Base-by-base conservation (phyloP, 805 yeast species). In the Clavispora fructus region DNA sequence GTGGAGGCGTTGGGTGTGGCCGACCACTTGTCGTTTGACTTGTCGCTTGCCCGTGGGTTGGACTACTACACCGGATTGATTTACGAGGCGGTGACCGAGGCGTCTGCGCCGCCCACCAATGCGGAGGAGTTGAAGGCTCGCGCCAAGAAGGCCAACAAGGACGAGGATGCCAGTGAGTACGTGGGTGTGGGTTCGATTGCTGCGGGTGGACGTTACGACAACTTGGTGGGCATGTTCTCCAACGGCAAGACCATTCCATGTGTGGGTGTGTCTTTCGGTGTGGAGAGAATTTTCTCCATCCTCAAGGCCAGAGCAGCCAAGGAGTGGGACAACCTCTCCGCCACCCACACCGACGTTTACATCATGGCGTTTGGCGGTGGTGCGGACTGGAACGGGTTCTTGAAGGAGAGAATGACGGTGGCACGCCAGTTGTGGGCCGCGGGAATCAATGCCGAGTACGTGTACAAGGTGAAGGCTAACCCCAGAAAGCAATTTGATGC, bases 311-410 rank as follows among this genome's bases (percentile, higher is more conserved):
- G 95, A 63, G 75, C 78, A 38, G 79, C 79, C 28, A 64, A 64
- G 52, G 68, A 80, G 44, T 76, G 79, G 55, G 82, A 82, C 29
- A 74, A 77, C 56, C 75, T 91, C 46, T 81, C 94, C 57, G 82
- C 97, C 31, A 78, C 91, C 27, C 82, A 92, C 33, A 95, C 99
- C 16, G 95, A 94, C 65, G 98, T 88, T 12, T 94, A 75, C 61
- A 85, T 94, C 42, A 91, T 94, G 97, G 98, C 99, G 1, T 91
- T 94, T 61, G 99, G 99, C 55, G 98, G 97, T 60, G 99, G 98
- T 59, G 87, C 87, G 58, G 95, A 85, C 51, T 91, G 97, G 97
- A 82, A 76, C 49, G 99, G 98, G 7, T 89, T 87, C 71, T 72
- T 94, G 60, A 79, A 82, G 47, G 97, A 94, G 71, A 85, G 99